Evolutionary conservation across 257 asterid species (phyloP), one percentile per base, ranked within the genome.

Genomic region (Primulina tabacum): DNA sequence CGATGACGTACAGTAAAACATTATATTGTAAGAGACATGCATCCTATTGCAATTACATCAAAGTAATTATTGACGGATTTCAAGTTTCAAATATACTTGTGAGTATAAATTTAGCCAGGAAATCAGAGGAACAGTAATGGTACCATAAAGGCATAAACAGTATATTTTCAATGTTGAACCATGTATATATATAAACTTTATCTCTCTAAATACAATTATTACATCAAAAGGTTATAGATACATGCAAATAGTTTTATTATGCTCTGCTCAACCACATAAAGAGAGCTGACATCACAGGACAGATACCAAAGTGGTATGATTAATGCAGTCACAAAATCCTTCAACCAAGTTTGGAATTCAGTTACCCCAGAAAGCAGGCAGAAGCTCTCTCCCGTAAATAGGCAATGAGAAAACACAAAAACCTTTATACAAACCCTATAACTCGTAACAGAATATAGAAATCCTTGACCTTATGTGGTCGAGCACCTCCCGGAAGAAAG

Each of bases 31-130:
- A 47, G 28, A 7, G 47, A 55, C 20, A 61, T 38, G 14, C 43
- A 10, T 29, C 20, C 32, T 17, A 16, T 50, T 59, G 8, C 64
- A 57, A 70, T 62, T 64, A 78, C 38, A 59, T 63, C 34, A 29
- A 66, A 7, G 56, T 34, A 21, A 17, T 50, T 12, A 17, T 50
- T 50, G 4, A 38, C 3, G 1, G 1, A 32, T 68, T 74, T 17
- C 30, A 29, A 52, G 65, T 37, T 58, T 12, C 55, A 10, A 35
- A 60, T 47, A 57, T 52, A 33, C 65, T 1, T 17, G 18, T 4
- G 37, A 11, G 18, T 32, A 65, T 1, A 40, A 35, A 58, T 14
- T 43, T 29, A 33, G 40, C 59, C 34, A 43, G 53, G 29, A 32
- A 60, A 60, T 20, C 62, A 32, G 47, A 55, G 6, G 55, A 43